These are phyloP conservation scores for Arthromyces matolae DNA, from an alignment of 768 basidiomycete genomes.

Conservation along the genomic window DNA sequence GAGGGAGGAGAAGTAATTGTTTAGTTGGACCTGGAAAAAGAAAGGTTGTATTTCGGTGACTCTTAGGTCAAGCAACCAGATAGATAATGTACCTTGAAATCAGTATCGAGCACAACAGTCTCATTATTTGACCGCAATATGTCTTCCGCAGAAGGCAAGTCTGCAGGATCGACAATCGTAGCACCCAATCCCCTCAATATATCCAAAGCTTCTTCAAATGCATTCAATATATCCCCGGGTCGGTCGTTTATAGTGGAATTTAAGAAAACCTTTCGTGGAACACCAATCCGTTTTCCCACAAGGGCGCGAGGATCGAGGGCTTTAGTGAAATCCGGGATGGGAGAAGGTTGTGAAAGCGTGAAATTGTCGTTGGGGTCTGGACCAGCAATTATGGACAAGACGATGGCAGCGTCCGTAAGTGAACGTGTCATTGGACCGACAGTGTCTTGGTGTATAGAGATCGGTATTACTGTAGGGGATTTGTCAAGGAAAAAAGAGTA, in stretches of 20 bases:
- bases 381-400: conserved; percentile 55
- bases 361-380: conserved; percentile 52
- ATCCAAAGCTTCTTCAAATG: conserved; percentile 37
- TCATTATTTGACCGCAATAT: conserved; percentile 49
- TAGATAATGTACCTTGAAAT: conserved; percentile 49
- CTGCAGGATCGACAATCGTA: conserved; percentile 58
- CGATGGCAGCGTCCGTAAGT: conserved; percentile 49
- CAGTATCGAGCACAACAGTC: conserved; percentile 47
- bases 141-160: conserved; percentile 53
- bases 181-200: conserved; percentile 40
- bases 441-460: conserved; percentile 55
- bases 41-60: too few relatives aligned
- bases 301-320: conserved; percentile 48
- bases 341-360: conserved; percentile 47
- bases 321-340: conserved; percentile 52
- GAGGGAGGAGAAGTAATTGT: conserved; percentile 44
- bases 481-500: not conserved
- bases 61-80: not conserved
- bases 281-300: conserved; percentile 49
- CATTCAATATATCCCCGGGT: conserved; percentile 32
- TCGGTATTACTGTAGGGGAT: conserved; percentile 44
- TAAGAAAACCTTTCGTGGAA: conserved; percentile 41
- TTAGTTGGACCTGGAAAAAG: conserved; percentile 43
- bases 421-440: conserved; percentile 56
- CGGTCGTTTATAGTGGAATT: conserved; percentile 30